These are phyloP conservation scores for Neofusicoccum kwambonambiense DNA, from an alignment of 2,329 filamentous ascomycete genomes.

Conservation along the genomic window DNA sequence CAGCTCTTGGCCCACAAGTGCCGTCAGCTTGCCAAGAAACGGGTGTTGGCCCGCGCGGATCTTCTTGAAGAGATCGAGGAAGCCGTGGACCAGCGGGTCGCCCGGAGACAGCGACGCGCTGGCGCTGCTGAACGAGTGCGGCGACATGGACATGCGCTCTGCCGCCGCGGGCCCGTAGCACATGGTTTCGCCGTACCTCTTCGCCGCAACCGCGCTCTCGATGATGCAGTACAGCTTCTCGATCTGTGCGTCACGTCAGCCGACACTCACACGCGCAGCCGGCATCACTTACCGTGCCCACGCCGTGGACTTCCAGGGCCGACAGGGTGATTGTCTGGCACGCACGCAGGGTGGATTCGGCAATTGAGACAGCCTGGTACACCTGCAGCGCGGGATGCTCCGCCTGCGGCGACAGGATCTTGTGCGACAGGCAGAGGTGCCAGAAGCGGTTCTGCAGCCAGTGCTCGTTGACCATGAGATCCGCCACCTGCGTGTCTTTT, in stretches of 20 bases:
- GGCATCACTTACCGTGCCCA: slow-evolving; percentile 43
- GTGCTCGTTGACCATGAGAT: slow-evolving; percentile 44
- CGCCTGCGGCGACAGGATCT: slow-evolving; percentile 21
- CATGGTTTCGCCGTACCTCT: slow-evolving; percentile 4
- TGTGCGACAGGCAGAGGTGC: slow-evolving; percentile 43
- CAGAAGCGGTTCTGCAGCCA: slow-evolving; percentile 46
- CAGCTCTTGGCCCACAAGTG: slow-evolving; percentile 7
- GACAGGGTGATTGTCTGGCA: slow-evolving; percentile 32
- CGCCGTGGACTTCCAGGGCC: slow-evolving; percentile 45
- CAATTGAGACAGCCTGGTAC: slow-evolving; percentile 37
- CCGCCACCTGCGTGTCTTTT: slow-evolving; percentile 42
- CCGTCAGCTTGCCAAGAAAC: slow-evolving; percentile 5
- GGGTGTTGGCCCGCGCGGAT: slow-evolving; percentile 13
- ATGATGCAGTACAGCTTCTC: slow-evolving; percentile 14
- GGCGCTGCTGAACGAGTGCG: slow-evolving; percentile 1
- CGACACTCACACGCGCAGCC: slow-evolving; percentile 27
- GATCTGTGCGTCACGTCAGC: slow-evolving; percentile 1
- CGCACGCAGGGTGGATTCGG: slow-evolving; percentile 34
- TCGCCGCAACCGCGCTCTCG: slow-evolving; percentile 21
- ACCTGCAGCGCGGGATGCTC: slow-evolving; percentile 39
- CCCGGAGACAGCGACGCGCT: not conserved
- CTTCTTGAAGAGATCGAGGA: slow-evolving; percentile 13
- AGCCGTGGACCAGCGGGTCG: slow-evolving; percentile 8
- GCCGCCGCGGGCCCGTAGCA: slow-evolving; percentile 1
- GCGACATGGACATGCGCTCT: not conserved